Evolutionary conservation across 1,284 basidiomycete species (phyloP).

Genomic region (Earliella scabrosa): DNA sequence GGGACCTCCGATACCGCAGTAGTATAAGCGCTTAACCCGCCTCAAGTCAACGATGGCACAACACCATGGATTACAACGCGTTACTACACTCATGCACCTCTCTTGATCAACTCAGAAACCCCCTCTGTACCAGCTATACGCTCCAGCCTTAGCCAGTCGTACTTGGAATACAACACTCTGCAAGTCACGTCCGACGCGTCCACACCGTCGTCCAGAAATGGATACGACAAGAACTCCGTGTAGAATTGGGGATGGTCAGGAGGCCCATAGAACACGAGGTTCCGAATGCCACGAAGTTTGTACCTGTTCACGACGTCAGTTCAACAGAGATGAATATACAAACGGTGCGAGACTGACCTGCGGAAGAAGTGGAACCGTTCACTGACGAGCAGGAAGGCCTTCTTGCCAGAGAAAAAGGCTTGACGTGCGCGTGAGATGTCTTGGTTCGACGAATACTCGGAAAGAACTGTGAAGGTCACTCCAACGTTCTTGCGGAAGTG

Average conservation of each 20-base stretch:
- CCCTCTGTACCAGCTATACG: conserved; percentile 72
- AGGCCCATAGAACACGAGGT: conserved; percentile 90
- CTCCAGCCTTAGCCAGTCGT: conserved; percentile 87
- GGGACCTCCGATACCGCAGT: too few relatives aligned
- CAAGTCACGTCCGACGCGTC: conserved; percentile 81
- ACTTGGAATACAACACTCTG: conserved; percentile 82
- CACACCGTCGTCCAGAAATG: conserved; percentile 84
- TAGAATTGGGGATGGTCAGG: conserved; percentile 94
- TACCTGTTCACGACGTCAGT: conserved; percentile 74
- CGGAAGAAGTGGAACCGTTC: conserved; percentile 99
- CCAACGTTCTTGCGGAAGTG: conserved; percentile 77
- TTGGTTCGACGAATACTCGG: conserved; percentile 90
- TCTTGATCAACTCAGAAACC: conserved; percentile 50
- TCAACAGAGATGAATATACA: too few relatives aligned
- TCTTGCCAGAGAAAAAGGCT: conserved; percentile 90
- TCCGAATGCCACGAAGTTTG: conserved; percentile 89
- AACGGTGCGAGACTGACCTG: conserved; percentile 60
- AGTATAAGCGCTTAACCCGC: too few relatives aligned
- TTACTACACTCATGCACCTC: conserved; percentile 7
- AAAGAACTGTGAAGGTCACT: conserved; percentile 83
- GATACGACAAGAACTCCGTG: conserved; percentile 84
- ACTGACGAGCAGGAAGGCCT: conserved; percentile 87
- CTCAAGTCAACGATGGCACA: too few relatives aligned
- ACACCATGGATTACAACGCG: background rate
- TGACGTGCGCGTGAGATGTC: conserved; percentile 94